phyloP scores from a whole-genome alignment of 2,329 filamentous ascomycete genomes.

The Atkinsonella hypoxylon region DNA sequence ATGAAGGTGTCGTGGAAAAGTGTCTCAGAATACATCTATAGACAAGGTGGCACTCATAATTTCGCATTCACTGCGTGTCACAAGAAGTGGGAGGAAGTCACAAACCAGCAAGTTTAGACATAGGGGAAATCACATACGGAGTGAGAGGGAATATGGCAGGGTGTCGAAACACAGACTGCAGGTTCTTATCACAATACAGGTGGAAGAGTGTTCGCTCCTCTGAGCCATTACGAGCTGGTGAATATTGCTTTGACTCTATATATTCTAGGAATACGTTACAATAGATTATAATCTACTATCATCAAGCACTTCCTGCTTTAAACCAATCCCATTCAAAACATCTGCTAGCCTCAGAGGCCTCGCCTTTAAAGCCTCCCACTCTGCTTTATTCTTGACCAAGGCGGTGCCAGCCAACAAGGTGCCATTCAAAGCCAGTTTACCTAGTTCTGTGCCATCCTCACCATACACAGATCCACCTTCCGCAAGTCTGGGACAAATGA shows the following conservation, averaged over 20 bases:
- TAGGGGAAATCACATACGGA: conserved; percentile 20
- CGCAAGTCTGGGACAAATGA: conserved; percentile 39
- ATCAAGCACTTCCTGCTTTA: conserved; percentile 11
- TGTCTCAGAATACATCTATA: conserved; percentile 40
- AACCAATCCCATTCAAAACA: conserved; percentile 17
- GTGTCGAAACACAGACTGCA: not conserved
- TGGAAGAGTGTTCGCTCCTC: not conserved
- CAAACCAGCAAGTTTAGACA: conserved; percentile 22
- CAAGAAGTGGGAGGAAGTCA: conserved; percentile 29
- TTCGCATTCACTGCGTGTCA: conserved; percentile 49
- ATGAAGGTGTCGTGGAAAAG: conserved; percentile 45
- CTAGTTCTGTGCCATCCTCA: conserved; percentile 23
- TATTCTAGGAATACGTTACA: not conserved
- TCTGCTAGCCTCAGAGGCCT: conserved; percentile 13
- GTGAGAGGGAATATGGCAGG: not conserved
- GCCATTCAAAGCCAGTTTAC: conserved; percentile 43
- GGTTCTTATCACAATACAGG: too few species aligned
- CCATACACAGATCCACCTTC: conserved; percentile 31
- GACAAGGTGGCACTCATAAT: conserved; percentile 41
- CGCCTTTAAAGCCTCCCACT: conserved; percentile 43
- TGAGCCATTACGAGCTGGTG: not conserved
- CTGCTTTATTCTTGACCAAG: conserved; percentile 44
- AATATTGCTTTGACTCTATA: not conserved
- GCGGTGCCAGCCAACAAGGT: conserved; percentile 53
- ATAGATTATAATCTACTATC: not conserved